Evolutionary conservation across 345 rosid genomes (phyloP).

Genomic region (Syzygium jambos): DNA sequence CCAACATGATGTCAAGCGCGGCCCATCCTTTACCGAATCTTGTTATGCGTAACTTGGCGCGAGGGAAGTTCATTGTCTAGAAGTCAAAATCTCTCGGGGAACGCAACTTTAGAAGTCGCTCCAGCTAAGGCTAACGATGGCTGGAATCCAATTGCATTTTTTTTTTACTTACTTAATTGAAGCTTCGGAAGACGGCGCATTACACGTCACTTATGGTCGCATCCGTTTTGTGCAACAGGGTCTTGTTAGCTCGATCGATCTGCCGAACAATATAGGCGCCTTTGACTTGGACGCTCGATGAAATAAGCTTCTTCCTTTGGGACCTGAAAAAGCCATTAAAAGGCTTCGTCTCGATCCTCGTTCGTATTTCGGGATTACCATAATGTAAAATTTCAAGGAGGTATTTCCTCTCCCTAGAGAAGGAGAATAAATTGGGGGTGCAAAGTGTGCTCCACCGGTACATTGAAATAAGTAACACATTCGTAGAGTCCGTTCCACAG

Average conservation of each 20-base stretch:
- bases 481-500: too few species aligned
- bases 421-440: too few species aligned
- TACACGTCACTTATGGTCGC: neutral
- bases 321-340: too few species aligned
- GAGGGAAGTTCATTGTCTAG: neutral
- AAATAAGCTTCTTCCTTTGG: neutral
- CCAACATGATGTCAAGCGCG: rapidly evolving
- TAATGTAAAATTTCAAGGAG: too few species aligned
- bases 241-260: neutral
- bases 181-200: neutral
- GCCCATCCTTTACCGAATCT: neutral
- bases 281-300: neutral
- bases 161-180: neutral
- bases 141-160: neutral
- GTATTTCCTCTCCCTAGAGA: too few species aligned
- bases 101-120: neutral
- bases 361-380: too few species aligned
- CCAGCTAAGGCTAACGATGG: neutral
- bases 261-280: neutral
- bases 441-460: too few species aligned
- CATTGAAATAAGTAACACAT: too few species aligned
- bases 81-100: neutral
- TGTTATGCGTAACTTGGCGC: neutral
- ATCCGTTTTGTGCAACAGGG: neutral
- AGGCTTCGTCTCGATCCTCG: too few species aligned